A percentile compares a stretch with the other conserved stretches of the same genome.
Evolutionary conservation across 108 stramenopile genomes (phyloP).

Genomic region (Skeletonema marinoi): DNA sequence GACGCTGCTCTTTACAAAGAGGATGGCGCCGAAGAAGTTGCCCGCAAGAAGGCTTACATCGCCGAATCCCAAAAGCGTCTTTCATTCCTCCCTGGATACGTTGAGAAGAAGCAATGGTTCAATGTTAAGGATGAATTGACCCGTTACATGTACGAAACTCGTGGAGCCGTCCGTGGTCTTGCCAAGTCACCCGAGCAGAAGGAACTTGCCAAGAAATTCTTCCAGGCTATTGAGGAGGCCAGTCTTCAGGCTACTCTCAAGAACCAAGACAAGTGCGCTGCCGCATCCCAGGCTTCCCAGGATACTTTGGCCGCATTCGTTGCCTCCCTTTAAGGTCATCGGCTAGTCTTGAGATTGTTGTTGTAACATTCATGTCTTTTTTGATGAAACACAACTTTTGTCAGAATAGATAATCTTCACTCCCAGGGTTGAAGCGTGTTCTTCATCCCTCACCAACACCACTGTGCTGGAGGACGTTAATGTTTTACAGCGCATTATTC

Average conservation of each 20-base stretch:
- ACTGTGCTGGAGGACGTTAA: not conserved
- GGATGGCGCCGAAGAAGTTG: slow-evolving; percentile 50
- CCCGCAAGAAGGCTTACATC: slow-evolving; percentile 83
- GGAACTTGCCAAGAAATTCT: slow-evolving; percentile 73
- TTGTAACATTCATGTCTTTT: not conserved
- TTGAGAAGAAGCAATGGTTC: slow-evolving; percentile 86
- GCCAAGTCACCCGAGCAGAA: slow-evolving; percentile 67
- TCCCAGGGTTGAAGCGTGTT: slow-evolving; percentile 1
- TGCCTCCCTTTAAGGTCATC: slow-evolving; percentile 52
- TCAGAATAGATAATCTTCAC: not conserved
- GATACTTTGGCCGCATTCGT: slow-evolving; percentile 55
- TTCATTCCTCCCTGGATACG: slow-evolving; percentile 63
- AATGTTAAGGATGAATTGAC: slow-evolving; percentile 81
- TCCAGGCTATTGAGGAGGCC: slow-evolving; percentile 75
- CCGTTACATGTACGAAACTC: slow-evolving; percentile 94
- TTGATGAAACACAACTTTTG: not conserved
- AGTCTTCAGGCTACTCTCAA: slow-evolving; percentile 61
- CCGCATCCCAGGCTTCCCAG: slow-evolving; percentile 50
- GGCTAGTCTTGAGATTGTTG: not conserved
- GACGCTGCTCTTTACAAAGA: slow-evolving; percentile 59
- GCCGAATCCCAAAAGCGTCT: slow-evolving; percentile 80
- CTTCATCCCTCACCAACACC: not conserved
- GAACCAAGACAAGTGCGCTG: slow-evolving; percentile 63
- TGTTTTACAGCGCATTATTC: not conserved
- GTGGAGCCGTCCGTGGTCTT: slow-evolving; percentile 77